Conservation (phyloP, 208 protist species). For the Trypanosoma brucei region DNA sequence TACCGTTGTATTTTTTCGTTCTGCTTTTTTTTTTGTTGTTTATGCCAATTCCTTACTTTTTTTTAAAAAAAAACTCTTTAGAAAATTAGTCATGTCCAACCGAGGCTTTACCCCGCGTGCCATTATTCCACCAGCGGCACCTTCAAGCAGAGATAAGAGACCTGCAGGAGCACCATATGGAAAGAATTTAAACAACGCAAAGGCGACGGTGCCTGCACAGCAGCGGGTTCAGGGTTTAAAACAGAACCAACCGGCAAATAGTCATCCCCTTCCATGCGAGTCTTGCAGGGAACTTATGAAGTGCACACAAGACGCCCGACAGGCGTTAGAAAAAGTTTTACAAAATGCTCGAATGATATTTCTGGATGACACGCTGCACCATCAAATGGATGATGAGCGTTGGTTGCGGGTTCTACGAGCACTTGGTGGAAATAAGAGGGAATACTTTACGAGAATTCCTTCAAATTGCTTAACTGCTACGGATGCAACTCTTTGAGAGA, state of each 20-base stretch:
- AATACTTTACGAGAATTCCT: conserved; percentile 14
- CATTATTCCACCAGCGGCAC: too few species aligned
- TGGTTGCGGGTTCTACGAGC: conserved; percentile 52
- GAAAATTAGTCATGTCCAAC: too few species aligned
- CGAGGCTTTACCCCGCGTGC: too few species aligned
- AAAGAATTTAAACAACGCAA: not conserved
- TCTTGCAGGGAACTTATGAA: conserved; percentile 14
- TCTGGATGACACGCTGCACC: conserved; percentile 57
- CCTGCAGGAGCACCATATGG: not conserved
- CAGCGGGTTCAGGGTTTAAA: not conserved
- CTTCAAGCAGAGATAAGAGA: not conserved
- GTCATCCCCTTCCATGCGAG: conserved; percentile 10
- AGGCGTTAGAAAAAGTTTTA: conserved; percentile 35
- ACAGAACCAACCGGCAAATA: not conserved
- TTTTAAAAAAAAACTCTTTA: too few species aligned
- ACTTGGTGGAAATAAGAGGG: conserved; percentile 27
- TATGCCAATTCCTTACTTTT: too few species aligned
- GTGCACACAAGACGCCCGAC: conserved; percentile 9
- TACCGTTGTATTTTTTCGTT: too few species aligned
- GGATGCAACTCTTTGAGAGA: not conserved
- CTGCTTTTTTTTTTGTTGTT: too few species aligned
- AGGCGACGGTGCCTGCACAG: not conserved
- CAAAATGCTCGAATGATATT: conserved; percentile 40
- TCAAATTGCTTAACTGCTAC: not conserved
- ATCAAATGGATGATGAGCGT: conserved; percentile 54